Percentiles rank a stretch among this genome's conserved stretches.
phyloP scores from a whole-genome alignment of 306 rosid species.

The Datisca glomerata region DNA sequence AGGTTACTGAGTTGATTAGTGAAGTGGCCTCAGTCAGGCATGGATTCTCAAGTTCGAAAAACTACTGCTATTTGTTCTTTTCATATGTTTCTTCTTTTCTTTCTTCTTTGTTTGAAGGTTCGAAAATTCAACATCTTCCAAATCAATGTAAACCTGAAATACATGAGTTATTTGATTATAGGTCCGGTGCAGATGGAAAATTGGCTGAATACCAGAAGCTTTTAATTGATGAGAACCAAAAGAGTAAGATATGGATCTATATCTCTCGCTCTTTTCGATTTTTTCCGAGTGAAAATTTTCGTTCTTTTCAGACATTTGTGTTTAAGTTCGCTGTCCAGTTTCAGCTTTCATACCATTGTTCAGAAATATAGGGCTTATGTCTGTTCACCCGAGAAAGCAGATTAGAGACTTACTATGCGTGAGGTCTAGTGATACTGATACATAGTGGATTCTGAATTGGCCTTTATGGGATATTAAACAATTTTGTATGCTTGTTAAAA shows the following conservation, averaged over 20 bases:
- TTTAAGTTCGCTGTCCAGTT: neutral
- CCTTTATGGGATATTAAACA: too few species aligned
- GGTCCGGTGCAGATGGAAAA: slow-evolving; percentile 42
- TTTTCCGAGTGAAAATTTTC: too few species aligned
- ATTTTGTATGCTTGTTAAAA: too few species aligned
- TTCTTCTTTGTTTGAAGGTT: neutral
- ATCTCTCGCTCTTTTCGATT: slow-evolving; percentile 2
- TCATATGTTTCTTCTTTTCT: neutral
- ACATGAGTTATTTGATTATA: slow-evolving; percentile 23
- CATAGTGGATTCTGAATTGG: too few species aligned
- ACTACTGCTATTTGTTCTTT: neutral
- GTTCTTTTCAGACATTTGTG: too few species aligned
- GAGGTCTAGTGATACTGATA: too few species aligned
- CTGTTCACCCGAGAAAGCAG: too few species aligned
- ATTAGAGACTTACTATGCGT: too few species aligned
- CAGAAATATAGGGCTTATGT: too few species aligned
- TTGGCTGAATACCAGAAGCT: slow-evolving; percentile 36
- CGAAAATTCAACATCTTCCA: neutral
- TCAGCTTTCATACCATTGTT: too few species aligned
- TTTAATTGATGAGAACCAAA: slow-evolving; percentile 41
- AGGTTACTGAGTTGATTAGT: slow-evolving; percentile 48
- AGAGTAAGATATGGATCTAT: slow-evolving; percentile 36
- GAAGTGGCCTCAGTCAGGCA: slow-evolving; percentile 59
- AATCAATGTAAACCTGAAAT: slow-evolving; percentile 3
- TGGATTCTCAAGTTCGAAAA: slow-evolving; percentile 13